Base-by-base conservation (phyloP, 1,139 yeast species). In the Protomyces gravidus region DNA sequence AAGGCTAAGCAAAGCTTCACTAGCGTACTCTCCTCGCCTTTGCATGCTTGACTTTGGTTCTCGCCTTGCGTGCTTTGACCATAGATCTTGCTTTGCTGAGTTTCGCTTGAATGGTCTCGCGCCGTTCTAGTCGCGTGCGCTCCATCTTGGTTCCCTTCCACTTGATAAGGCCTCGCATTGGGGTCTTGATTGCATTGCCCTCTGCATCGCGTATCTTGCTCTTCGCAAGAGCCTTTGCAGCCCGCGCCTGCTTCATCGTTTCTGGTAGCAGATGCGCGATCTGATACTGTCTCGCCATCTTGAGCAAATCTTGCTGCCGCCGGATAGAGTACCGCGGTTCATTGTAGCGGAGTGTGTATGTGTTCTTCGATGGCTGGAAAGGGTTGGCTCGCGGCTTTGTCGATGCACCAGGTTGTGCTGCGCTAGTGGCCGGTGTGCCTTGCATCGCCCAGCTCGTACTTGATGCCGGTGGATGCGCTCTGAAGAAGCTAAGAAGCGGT, bases 401-500 rank as follows among this genome's bases (percentile, higher is more conserved):
- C 90, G 97, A 67, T 86, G 90, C 73, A 90, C 97, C 60, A 92
- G 82, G 63, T 90, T 79, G 72, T 88, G 97, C 47, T 97, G 97
- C 26, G 97, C 88, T n/a, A n/a, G n/a, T 15, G 92, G 85, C 66
- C 90, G 78, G 36, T 97, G 97, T 70, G 89, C 92, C 80, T 89
- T 36, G 15, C 6, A 23, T 5, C 1, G 90, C 51, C 98, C 98
- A 53, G 25, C 45, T n/a, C 11, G 51, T 33, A 1, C 46, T 50
- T 23, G 58, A 46, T 11, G 58, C 58, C 2, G 58, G 58, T 17
- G 58, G 58, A 27, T 53, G 58, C 19, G 28, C 25, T 25, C 36
- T 53, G 58, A 53, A 53, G 40, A 53, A 53, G 21, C 32, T 39
- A 2, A 53, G 36, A 17, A 53, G 36, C 17, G 36, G 58, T 33